These are phyloP conservation scores for Nannochloris sp. DNA, from an alignment of 139 green algal species.

Conservation along the genomic window DNA sequence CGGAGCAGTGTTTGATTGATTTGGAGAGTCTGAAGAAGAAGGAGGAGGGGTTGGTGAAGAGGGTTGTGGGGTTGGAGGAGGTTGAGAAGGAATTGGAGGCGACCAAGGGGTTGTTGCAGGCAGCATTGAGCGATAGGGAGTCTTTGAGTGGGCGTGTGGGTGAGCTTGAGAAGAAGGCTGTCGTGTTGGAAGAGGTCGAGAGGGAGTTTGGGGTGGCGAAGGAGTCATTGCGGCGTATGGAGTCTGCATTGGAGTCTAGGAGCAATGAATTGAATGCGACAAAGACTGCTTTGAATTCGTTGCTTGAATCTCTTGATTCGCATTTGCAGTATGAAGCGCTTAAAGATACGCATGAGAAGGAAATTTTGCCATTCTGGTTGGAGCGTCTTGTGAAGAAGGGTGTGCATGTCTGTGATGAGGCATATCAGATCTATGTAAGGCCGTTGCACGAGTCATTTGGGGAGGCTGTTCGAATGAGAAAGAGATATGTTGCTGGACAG, in stretches of 20 bases:
- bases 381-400: not conserved
- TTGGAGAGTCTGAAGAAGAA: not conserved
- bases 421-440: no score
- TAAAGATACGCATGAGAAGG: conserved; percentile 4
- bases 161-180: not conserved
- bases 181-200: not conserved
- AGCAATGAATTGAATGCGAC: conserved; percentile 6
- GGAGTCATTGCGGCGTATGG: not conserved
- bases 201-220: not conserved
- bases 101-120: not conserved
- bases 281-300: conserved; percentile 1
- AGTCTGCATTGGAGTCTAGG: not conserved
- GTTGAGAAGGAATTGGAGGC: not conserved
- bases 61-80: not conserved
- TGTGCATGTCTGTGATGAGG: not conserved
- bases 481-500: no score
- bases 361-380: not conserved
- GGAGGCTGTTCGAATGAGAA: no score
- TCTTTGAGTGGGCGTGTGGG: not conserved
- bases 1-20: conserved; percentile 9
- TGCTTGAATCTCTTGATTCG: conserved; percentile 4
- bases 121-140: not conserved
- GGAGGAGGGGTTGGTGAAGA: not conserved
- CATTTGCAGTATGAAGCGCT: conserved; percentile 9
- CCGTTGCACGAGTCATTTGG: no score